phyloP scores from a whole-genome alignment of 768 basidiomycete species.

The Trametes elegans region DNA sequence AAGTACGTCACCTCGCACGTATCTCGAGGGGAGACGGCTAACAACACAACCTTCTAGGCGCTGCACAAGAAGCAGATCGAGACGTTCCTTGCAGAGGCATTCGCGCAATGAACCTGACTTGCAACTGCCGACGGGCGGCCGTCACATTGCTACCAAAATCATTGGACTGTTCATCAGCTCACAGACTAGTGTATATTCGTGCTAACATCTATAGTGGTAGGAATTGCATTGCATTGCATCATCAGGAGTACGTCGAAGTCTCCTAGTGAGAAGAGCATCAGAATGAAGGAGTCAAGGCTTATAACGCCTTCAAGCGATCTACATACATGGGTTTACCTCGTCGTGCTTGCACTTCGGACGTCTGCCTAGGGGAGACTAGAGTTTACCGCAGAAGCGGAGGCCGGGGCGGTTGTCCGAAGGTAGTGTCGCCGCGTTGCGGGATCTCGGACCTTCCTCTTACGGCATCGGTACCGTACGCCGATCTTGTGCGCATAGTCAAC shows the following conservation, averaged over 20 bases:
- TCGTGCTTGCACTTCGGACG: too few species aligned
- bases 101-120: conserved; percentile 32
- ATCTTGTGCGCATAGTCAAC: conserved; percentile 15
- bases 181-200: background rate
- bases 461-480: too few species aligned
- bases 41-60: conserved; percentile 39
- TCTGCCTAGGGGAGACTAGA: too few species aligned
- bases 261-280: background rate
- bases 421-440: too few species aligned
- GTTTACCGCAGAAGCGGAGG: too few species aligned
- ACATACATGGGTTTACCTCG: too few species aligned
- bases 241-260: background rate
- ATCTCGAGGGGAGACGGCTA: conserved; percentile 9
- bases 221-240: too few species aligned
- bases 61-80: conserved; percentile 93
- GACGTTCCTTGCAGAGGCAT: conserved; percentile 62
- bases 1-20: conserved; percentile 45
- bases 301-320: too few species aligned
- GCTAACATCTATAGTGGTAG: too few species aligned
- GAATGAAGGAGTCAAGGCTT: too few species aligned
- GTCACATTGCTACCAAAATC: background rate
- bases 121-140: fast-evolving
- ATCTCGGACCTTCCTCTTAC: conserved; percentile 3
- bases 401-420: too few species aligned
- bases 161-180: background rate